phyloP scores from a whole-genome alignment of 345 rosid genomes.

The Psidium guajava region DNA sequence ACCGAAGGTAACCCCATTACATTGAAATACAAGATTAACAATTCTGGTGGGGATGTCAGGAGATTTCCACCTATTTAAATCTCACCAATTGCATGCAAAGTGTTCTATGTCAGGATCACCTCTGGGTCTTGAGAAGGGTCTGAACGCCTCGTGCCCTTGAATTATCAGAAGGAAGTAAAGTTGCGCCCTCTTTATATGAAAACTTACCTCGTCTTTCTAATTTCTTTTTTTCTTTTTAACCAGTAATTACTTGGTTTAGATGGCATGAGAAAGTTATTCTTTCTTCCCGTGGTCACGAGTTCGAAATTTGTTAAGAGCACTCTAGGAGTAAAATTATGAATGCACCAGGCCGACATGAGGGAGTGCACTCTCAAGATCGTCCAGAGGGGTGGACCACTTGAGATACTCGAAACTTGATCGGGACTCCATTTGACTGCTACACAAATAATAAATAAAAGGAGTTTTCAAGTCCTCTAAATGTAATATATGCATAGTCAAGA shows the following conservation, averaged over 20 bases:
- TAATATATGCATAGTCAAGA: neutral
- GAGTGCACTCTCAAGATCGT: neutral
- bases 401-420: neutral
- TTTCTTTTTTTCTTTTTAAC: neutral
- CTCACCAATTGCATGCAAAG: rapidly evolving
- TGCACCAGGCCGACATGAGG: neutral
- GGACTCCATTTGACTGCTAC: neutral
- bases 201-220: neutral
- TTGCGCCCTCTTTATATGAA: neutral
- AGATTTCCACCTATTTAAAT: neutral
- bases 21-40: neutral
- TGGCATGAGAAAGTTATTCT: neutral
- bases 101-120: rapidly evolving
- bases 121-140: neutral
- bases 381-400: neutral
- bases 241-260: neutral
- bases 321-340: neutral
- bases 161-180: neutral
- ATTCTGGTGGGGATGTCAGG: rapidly evolving
- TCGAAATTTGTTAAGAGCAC: neutral
- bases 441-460: neutral
- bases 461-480: neutral
- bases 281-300: neutral
- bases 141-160: rapidly evolving
- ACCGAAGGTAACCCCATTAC: neutral